These are phyloP conservation scores for Huntiella savannae DNA, from an alignment of 2,329 filamentous ascomycete species.

Conservation along the genomic window DNA sequence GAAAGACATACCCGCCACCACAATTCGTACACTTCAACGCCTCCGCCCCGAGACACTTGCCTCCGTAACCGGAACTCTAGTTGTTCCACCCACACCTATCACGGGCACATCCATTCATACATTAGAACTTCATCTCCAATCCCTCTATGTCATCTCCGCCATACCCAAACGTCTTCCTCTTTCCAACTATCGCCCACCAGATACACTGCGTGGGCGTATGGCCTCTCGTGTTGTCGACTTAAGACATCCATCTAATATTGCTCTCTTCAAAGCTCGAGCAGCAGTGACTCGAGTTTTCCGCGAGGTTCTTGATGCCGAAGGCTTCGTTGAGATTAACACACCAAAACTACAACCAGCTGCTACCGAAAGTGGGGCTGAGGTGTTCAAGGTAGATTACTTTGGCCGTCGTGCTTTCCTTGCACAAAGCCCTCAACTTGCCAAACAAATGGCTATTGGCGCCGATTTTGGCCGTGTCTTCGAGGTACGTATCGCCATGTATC, in stretches of 20 bases:
- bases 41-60: conserved; percentile 62
- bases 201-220: conserved; percentile 44
- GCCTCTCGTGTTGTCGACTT: conserved; percentile 67
- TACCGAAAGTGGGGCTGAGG: conserved; percentile 77
- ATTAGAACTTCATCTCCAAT: conserved; percentile 52
- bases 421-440: conserved; percentile 78
- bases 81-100: conserved; percentile 54
- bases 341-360: conserved; percentile 81
- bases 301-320: conserved; percentile 48
- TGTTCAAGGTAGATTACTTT: conserved; percentile 88
- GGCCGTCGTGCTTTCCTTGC: conserved; percentile 71
- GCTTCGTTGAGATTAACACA: conserved; percentile 85
- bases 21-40: conserved; percentile 77
- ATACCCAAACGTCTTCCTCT: conserved; percentile 28
- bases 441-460: conserved; percentile 80
- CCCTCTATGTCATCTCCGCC: conserved; percentile 31
- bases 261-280: conserved; percentile 73
- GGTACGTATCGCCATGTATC: conserved; percentile 16
- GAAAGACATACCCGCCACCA: conserved; percentile 27
- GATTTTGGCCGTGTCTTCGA: conserved; percentile 85
- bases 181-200: conserved; percentile 25
- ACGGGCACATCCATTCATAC: conserved; percentile 45
- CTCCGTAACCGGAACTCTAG: conserved; percentile 53
- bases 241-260: conserved; percentile 68
- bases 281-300: conserved; percentile 68